Conservation (phyloP, 163 green algal genomes). For the Scenedesmus sp. region DNA sequence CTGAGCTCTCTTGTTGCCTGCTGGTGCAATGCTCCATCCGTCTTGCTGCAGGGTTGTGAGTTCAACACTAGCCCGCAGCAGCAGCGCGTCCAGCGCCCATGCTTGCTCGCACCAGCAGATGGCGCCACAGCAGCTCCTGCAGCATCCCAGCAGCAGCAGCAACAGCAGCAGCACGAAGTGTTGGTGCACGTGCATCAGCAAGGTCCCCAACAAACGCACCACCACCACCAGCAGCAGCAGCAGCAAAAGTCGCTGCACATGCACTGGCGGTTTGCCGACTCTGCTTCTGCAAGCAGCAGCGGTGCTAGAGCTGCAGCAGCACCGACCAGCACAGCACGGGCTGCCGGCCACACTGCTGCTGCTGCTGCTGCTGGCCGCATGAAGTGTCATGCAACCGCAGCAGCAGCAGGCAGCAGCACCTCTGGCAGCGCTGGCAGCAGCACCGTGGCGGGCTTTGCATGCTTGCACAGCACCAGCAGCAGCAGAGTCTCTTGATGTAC, state of each 20-base stretch:
- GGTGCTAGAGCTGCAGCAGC: too few relatives aligned
- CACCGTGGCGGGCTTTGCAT: neutral
- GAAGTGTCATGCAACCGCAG: neutral
- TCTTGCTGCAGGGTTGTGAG: neutral
- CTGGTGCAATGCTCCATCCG: neutral
- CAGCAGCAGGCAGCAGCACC: conserved; percentile 4
- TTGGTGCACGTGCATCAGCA: neutral
- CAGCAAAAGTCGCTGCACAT: neutral
- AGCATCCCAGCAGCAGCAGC: neutral
- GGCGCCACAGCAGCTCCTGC: neutral
- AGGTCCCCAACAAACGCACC: too few relatives aligned
- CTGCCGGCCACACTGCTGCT: neutral
- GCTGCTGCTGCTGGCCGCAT: neutral
- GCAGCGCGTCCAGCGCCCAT: neutral
- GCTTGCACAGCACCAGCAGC: conserved; percentile 3
- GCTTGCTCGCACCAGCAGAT: neutral
- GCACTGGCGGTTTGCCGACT: neutral
- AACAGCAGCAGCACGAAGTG: neutral
- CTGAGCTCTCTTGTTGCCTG: too few relatives aligned
- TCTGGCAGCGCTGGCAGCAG: conserved; percentile 1
- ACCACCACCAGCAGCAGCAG: neutral
- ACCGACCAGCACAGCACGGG: neutral
- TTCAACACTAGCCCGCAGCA: neutral
- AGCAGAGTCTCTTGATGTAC: neutral
- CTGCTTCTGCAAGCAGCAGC: neutral